phyloP scores from a whole-genome alignment of 106 monocot species.

The Dendrobium nobile region DNA sequence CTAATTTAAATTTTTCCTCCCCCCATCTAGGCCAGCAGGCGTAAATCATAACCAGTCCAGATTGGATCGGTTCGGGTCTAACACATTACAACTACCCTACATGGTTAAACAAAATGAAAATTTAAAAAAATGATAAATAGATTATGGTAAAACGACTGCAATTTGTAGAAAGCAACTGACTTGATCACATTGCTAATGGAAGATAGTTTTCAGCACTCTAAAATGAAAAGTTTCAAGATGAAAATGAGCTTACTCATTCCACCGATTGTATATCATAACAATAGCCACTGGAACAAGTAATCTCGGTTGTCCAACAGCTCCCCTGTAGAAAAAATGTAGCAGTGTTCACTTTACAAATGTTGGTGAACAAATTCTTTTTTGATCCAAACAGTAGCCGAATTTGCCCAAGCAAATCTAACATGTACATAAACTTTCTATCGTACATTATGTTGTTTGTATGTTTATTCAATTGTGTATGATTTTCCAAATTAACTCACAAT shows the following conservation, averaged over 20 bases:
- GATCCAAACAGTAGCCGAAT: neutral
- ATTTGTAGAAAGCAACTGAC: neutral
- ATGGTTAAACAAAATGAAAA: too few relatives aligned
- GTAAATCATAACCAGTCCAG: too few relatives aligned
- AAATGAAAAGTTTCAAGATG: slow-evolving; percentile 1
- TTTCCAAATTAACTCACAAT: neutral
- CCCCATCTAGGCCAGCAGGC: too few relatives aligned
- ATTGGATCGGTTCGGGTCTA: too few relatives aligned
- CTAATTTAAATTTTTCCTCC: too few relatives aligned
- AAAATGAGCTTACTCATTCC: slow-evolving; percentile 71
- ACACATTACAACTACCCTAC: too few relatives aligned
- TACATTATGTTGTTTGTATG: neutral
- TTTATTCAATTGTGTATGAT: neutral
- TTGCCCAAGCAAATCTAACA: neutral
- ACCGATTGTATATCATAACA: slow-evolving; percentile 83
- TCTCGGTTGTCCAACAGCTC: slow-evolving; percentile 86
- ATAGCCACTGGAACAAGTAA: slow-evolving; percentile 80
- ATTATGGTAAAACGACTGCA: neutral
- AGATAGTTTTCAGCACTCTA: neutral
- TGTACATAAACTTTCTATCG: neutral
- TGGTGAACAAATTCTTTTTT: neutral
- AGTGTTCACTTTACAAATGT: neutral
- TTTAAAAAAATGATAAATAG: too few relatives aligned
- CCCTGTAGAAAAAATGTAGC: slow-evolving; percentile 34
- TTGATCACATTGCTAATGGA: neutral